Percentiles rank a stretch among this genome's conserved stretches.
Conservation (phyloP, 2,329 filamentous ascomycete species). For the Fusarium pseudoanthophilum region DNA sequence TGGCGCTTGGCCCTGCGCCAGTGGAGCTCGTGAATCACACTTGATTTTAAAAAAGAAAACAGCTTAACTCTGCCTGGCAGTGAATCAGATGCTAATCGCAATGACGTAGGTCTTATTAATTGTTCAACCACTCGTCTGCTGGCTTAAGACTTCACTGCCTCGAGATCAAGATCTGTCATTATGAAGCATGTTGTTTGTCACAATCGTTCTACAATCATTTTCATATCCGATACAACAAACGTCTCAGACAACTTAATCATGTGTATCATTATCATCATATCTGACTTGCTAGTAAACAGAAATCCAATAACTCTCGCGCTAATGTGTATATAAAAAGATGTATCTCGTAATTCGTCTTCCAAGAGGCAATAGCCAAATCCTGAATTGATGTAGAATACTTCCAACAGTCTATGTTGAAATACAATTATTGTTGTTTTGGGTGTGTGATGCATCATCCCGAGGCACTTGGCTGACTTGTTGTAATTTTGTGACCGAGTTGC, state of each 20-base stretch:
- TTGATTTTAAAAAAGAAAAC: too few species aligned
- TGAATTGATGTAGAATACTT: too few species aligned
- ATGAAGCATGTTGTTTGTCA: too few species aligned
- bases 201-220: not conserved
- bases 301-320: too few species aligned
- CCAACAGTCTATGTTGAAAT: not conserved
- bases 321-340: not conserved
- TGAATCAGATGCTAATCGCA: fast-evolving
- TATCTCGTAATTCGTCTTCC: not conserved
- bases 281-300: not conserved
- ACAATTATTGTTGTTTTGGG: not conserved
- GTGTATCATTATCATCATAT: not conserved
- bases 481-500: not conserved
- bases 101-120: fast-evolving
- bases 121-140: fast-evolving
- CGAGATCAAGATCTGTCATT: not conserved
- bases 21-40: not conserved
- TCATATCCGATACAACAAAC: fast-evolving
- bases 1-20: not conserved
- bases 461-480: too few species aligned
- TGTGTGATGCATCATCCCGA: fast-evolving
- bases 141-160: too few species aligned
- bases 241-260: not conserved
- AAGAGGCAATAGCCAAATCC: too few species aligned
- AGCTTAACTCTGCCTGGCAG: not conserved